Percentiles rank a stretch among this genome's conserved stretches.
phyloP scores from a whole-genome alignment of 106 monocot genomes.

The Triglochin maritima region DNA sequence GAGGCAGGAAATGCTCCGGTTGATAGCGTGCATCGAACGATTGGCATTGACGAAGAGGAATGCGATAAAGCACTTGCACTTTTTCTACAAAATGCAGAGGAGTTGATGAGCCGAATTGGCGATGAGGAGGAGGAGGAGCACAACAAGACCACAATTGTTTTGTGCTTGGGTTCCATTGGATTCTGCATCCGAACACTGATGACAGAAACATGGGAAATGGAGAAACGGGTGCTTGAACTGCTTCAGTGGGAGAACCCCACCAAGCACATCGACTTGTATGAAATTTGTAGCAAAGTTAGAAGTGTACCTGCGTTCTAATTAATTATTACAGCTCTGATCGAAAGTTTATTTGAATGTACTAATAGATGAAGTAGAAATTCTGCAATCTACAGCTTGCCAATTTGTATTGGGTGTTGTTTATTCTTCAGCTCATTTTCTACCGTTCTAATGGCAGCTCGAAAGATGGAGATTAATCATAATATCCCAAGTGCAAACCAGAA shows the following conservation, averaged over 20 bases:
- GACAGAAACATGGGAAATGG: conserved; percentile 4
- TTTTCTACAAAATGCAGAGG: background rate
- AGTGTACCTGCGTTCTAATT: conserved; percentile 1
- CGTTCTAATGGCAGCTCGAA: too few relatives aligned
- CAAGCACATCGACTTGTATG: conserved; percentile 9
- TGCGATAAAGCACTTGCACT: background rate
- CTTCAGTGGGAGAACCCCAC: conserved; percentile 11
- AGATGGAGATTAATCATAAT: too few relatives aligned
- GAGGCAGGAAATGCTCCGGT: background rate
- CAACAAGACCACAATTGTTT: background rate
- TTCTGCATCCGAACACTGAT: conserved; percentile 6
- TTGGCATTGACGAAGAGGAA: background rate
- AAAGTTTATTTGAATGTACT: too few relatives aligned
- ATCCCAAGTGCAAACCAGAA: too few relatives aligned
- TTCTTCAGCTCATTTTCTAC: too few relatives aligned
- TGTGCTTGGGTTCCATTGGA: conserved; percentile 1
- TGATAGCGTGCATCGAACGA: background rate
- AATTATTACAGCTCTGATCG: too few relatives aligned
- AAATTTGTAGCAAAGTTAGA: conserved; percentile 4
- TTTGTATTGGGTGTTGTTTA: too few relatives aligned
- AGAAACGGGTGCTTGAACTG: conserved; percentile 3
- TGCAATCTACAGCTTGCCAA: too few relatives aligned
- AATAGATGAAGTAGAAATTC: too few relatives aligned
- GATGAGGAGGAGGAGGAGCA: background rate
- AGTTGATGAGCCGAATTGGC: background rate